phyloP scores from a whole-genome alignment of 2,329 filamentous ascomycete species.

The Aspergillus tubingensis region DNA sequence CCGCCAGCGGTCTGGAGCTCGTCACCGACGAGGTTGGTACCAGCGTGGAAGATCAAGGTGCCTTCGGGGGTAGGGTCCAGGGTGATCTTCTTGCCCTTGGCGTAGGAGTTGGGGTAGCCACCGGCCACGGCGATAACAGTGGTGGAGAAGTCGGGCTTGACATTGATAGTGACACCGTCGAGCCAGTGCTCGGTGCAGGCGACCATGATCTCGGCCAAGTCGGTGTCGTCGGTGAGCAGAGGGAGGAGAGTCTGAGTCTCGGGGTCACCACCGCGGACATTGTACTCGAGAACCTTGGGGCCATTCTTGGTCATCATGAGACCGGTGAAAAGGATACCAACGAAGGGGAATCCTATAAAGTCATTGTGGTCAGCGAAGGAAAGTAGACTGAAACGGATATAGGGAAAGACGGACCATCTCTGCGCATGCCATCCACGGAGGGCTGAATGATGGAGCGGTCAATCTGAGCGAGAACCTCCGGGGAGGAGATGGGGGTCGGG shows the following conservation, averaged over 20 bases:
- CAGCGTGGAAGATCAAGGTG: slow-evolving; percentile 87
- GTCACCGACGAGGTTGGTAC: slow-evolving; percentile 67
- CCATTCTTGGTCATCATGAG: slow-evolving; percentile 85
- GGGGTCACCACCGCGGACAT: slow-evolving; percentile 88
- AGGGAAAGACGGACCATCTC: slow-evolving; percentile 68
- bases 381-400: slow-evolving; percentile 70
- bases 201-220: slow-evolving; percentile 85
- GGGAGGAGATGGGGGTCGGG: slow-evolving; percentile 76
- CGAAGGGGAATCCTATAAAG: slow-evolving; percentile 42
- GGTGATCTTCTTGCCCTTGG: slow-evolving; percentile 70
- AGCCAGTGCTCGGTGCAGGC: slow-evolving; percentile 78
- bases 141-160: slow-evolving; percentile 72
- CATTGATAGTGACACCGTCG: slow-evolving; percentile 66
- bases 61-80: slow-evolving; percentile 57
- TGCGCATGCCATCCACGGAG: slow-evolving; percentile 83
- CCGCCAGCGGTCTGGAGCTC: slow-evolving; percentile 78
- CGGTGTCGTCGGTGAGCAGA: slow-evolving; percentile 73
- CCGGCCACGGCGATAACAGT: slow-evolving; percentile 93
- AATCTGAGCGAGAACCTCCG: slow-evolving; percentile 73
- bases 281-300: slow-evolving; percentile 86
- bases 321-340: slow-evolving; percentile 58
- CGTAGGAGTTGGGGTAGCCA: slow-evolving; percentile 85
- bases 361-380: slow-evolving; percentile 2
- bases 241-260: slow-evolving; percentile 86
- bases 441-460: slow-evolving; percentile 83